phyloP scores from a whole-genome alignment of 2,329 filamentous ascomycete genomes.

The Fusarium illudens region DNA sequence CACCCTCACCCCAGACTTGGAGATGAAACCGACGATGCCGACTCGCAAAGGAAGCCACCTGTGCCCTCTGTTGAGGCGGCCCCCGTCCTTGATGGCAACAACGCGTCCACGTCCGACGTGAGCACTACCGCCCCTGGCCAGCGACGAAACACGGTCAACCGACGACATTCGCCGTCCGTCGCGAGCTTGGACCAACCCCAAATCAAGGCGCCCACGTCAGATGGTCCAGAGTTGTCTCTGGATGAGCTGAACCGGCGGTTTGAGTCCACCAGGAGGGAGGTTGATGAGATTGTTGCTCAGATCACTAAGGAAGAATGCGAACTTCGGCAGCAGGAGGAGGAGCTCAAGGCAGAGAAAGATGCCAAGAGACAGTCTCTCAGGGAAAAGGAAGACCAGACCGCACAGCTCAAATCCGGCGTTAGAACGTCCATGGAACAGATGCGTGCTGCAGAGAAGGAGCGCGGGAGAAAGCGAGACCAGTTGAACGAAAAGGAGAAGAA shows the following conservation, averaged over 20 bases:
- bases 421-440: conserved; percentile 83
- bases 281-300: conserved; percentile 77
- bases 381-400: conserved; percentile 90
- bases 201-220: conserved; percentile 54
- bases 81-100: conserved; percentile 67
- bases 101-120: conserved; percentile 70
- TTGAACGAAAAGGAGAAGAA: conserved; percentile 75
- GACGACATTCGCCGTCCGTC: conserved; percentile 78
- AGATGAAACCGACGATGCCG: conserved; percentile 56
- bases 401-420: conserved; percentile 82
- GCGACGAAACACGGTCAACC: conserved; percentile 67
- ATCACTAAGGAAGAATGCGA: conserved; percentile 78
- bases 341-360: conserved; percentile 80
- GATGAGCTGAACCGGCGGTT: conserved; percentile 84
- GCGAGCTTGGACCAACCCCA: conserved; percentile 62
- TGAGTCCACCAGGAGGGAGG: conserved; percentile 81
- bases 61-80: conserved; percentile 69
- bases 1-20: conserved; percentile 50
- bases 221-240: conserved; percentile 71
- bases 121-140: conserved; percentile 56
- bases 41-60: conserved; percentile 58
- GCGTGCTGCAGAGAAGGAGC: conserved; percentile 79
- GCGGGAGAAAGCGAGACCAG: conserved; percentile 77
- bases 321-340: conserved; percentile 69
- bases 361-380: conserved; percentile 79